Evolutionary conservation across 2,329 filamentous ascomycete species (phyloP), one percentile per base, ranked within the genome.

Genomic region (Calycina herbarum): DNA sequence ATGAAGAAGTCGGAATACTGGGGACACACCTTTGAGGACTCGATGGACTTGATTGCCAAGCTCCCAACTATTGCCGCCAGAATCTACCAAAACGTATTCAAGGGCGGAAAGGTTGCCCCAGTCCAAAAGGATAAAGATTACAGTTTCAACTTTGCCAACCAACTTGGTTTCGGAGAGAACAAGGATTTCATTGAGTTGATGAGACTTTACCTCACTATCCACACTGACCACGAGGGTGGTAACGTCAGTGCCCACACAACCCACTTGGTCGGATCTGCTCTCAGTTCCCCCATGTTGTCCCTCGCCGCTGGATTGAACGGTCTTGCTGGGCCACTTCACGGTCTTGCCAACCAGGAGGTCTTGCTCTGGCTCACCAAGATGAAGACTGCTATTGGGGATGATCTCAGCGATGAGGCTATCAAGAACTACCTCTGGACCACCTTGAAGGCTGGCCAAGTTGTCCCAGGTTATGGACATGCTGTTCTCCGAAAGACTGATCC

Each of bases 31-130:
- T 99, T 96, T 77, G 95, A 99, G 88, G 95, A 99, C 84, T 95
- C 94, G 69, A 98, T 99, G 94, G 94, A 99, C 83, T 86, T 99
- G 80, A 99, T 99, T 80, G 95, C 95, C 78, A 98, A 98, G 90
- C 92, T 99, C 76, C 95, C 95, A 79, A 97, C 93, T 80, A 97
- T 99, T 77, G 95, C 95, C 71, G 86, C 95, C 71, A 93, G 93
- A 84, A 99, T 99, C 87, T 99, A 99, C 90, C 95, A 96, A 86
- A 99, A 99, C 82, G 90, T 98, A 80, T 99, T 96, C 92, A 97
- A 98, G 89, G 95, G 96, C 78, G 95, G 95, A 84, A 98, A 98
- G 90, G 94, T 99, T 73, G 92, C 93, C 68, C 80, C 93, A 64
- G 88, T 97, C 80, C 90, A 98, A 86, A 96, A 97, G 87, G 94